Evolutionary conservation across 352 stramenopile species (phyloP).

Genomic region (Phytopythium sindhum): DNA sequence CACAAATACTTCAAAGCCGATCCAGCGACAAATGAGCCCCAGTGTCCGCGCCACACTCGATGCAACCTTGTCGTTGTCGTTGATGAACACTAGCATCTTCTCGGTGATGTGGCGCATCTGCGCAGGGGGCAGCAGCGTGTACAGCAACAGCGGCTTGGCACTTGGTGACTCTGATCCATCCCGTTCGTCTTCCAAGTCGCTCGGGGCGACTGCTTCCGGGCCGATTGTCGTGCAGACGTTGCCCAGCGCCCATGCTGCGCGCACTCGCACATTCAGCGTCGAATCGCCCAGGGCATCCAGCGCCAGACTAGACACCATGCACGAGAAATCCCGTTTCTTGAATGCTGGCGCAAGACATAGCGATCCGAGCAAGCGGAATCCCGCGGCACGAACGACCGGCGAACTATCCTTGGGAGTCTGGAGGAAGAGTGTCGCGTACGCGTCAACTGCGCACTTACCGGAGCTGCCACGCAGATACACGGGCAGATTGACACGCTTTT

Average conservation of each 20-base stretch:
- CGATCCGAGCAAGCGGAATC: constrained; percentile 75
- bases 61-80: constrained; percentile 88
- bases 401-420: constrained; percentile 77
- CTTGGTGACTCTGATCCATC: neutral
- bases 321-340: constrained; percentile 71
- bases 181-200: neutral
- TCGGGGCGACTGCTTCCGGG: constrained; percentile 33
- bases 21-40: constrained; percentile 77
- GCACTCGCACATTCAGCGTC: constrained; percentile 83
- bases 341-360: constrained; percentile 69
- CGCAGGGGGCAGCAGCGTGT: constrained; percentile 58
- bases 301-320: constrained; percentile 52
- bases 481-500: constrained; percentile 12
- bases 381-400: constrained; percentile 72
- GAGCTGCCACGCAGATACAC: neutral
- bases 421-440: constrained; percentile 71
- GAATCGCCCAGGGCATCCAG: constrained; percentile 66
- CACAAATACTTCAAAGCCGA: constrained; percentile 66
- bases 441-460: constrained; percentile 16
- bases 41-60: constrained; percentile 81
- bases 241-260: constrained; percentile 77
- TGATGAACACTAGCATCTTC: constrained; percentile 82
- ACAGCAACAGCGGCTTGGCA: constrained; percentile 33
- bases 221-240: constrained; percentile 85
- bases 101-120: constrained; percentile 70